These are phyloP conservation scores for Tympanopsis confertula DNA, from an alignment of 2,329 filamentous ascomycete species.

Conservation along the genomic window DNA sequence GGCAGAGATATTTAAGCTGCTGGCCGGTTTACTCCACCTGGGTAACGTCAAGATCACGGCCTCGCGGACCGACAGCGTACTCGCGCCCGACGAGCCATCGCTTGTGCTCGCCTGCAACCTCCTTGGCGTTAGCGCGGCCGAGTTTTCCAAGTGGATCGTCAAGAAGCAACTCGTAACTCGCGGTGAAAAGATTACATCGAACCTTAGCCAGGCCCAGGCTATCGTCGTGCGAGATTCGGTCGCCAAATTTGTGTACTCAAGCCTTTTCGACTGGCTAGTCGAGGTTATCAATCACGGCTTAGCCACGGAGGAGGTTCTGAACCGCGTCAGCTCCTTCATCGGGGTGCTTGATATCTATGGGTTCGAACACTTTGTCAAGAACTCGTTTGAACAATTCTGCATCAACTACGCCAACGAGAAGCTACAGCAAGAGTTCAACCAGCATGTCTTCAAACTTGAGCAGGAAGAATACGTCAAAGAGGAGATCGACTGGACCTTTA, in stretches of 20 bases:
- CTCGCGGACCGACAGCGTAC: constrained; percentile 74
- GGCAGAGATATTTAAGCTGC: constrained; percentile 73
- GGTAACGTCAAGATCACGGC: constrained; percentile 94
- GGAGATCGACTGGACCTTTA: constrained; percentile 98
- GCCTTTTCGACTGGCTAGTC: constrained; percentile 95
- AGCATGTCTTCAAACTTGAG: constrained; percentile 97
- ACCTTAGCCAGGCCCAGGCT: constrained; percentile 85
- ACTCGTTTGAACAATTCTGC: constrained; percentile 99
- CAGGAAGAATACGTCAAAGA: constrained; percentile 95
- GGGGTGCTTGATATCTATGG: constrained; percentile 98
- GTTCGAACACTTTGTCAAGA: constrained; percentile 98
- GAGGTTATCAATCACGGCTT: constrained; percentile 87
- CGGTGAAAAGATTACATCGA: constrained; percentile 94
- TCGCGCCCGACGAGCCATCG: constrained; percentile 70
- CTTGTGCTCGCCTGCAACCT: constrained; percentile 72
- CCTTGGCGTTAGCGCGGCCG: constrained; percentile 72
- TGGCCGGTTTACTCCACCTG: constrained; percentile 83
- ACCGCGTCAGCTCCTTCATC: constrained; percentile 78
- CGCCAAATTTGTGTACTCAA: constrained; percentile 97
- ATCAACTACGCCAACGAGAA: constrained; percentile 99
- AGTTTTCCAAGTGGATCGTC: constrained; percentile 95
- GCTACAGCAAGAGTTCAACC: constrained; percentile 96
- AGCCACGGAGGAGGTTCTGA: constrained; percentile 77
- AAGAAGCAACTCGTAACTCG: constrained; percentile 96
- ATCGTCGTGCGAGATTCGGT: constrained; percentile 93